phyloP scores from a whole-genome alignment of 805 yeast species.

The Candida suzukii region DNA sequence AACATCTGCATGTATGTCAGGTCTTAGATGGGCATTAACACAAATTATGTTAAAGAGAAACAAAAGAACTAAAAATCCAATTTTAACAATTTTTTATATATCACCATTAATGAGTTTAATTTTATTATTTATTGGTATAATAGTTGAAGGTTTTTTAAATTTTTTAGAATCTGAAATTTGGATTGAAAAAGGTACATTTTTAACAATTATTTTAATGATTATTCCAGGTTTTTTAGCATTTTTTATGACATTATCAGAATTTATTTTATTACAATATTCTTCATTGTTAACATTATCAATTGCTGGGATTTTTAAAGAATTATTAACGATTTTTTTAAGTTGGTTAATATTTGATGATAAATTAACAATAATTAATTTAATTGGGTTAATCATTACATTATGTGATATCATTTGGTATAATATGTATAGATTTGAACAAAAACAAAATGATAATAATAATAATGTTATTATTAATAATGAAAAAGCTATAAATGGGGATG shows the following conservation, averaged over 20 bases:
- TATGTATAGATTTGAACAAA: conserved; percentile 43
- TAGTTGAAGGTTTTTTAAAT: conserved; percentile 59
- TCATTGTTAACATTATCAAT: conserved; percentile 81
- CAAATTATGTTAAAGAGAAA: conserved; percentile 68
- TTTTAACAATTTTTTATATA: conserved; percentile 73
- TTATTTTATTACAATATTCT: conserved; percentile 71
- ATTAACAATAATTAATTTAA: conserved; percentile 55
- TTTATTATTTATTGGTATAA: conserved; percentile 53
- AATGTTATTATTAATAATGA: background rate
- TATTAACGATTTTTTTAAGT: conserved; percentile 67
- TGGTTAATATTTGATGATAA: conserved; percentile 71
- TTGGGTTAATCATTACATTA: conserved; percentile 73
- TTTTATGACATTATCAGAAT: conserved; percentile 84
- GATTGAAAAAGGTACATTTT: conserved; percentile 48
- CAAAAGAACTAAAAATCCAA: conserved; percentile 61
- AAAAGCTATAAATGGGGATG: background rate
- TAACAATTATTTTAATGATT: conserved; percentile 52
- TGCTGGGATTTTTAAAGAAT: conserved; percentile 90
- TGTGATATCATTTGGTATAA: conserved; percentile 82
- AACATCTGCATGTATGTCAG: conserved; percentile 74
- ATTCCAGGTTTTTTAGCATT: conserved; percentile 87
- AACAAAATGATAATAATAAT: background rate
- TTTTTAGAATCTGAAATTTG: conserved; percentile 56
- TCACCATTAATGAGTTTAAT: conserved; percentile 77
- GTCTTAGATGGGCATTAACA: conserved; percentile 92